phyloP scores from a whole-genome alignment of 495 filamentous ascomycete species.

The Daldinia caldariorum region DNA sequence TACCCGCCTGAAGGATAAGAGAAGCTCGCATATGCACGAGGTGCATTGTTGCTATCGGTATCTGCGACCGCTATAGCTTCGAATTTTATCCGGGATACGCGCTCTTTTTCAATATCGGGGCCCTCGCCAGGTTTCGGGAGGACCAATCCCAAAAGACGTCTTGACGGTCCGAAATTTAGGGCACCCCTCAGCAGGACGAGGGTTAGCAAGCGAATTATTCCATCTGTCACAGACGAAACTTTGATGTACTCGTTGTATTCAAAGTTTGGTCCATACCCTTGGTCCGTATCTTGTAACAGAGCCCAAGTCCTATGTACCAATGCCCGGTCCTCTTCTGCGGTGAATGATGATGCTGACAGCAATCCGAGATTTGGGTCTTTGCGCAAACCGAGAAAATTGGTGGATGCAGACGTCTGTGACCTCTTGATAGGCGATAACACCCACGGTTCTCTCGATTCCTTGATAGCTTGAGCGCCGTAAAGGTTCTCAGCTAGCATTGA shows the following conservation, averaged over 20 bases:
- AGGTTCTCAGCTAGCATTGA: slow-evolving; percentile 24
- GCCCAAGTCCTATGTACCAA: slow-evolving; percentile 41
- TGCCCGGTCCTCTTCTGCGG: slow-evolving; percentile 23
- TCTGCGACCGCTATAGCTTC: slow-evolving; percentile 36
- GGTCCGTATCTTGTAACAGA: slow-evolving; percentile 19
- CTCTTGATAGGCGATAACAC: slow-evolving; percentile 20
- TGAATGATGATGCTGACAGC: slow-evolving; percentile 28
- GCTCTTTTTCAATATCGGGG: slow-evolving; percentile 32
- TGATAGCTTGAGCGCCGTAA: not conserved
- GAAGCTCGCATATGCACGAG: slow-evolving; percentile 35
- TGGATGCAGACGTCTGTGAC: slow-evolving; percentile 2
- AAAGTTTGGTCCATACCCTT: slow-evolving; percentile 29
- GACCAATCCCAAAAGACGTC: slow-evolving; percentile 12
- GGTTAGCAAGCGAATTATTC: slow-evolving; percentile 13
- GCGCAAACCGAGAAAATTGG: slow-evolving; percentile 23
- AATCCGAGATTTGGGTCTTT: slow-evolving; percentile 24
- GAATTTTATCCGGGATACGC: slow-evolving; percentile 23
- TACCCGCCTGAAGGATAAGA: slow-evolving; percentile 32
- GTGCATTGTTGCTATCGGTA: not conserved
- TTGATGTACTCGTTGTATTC: slow-evolving; percentile 36
- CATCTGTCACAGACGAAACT: slow-evolving; percentile 17
- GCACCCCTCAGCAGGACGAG: not conserved
- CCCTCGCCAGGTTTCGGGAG: slow-evolving; percentile 29
- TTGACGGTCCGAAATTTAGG: not conserved
- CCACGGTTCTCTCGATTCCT: slow-evolving; percentile 28